A percentile compares a stretch with the other conserved stretches of the same genome.
Conservation (phyloP, 2,329 filamentous ascomycete species). For the Endothia cerciana region DNA sequence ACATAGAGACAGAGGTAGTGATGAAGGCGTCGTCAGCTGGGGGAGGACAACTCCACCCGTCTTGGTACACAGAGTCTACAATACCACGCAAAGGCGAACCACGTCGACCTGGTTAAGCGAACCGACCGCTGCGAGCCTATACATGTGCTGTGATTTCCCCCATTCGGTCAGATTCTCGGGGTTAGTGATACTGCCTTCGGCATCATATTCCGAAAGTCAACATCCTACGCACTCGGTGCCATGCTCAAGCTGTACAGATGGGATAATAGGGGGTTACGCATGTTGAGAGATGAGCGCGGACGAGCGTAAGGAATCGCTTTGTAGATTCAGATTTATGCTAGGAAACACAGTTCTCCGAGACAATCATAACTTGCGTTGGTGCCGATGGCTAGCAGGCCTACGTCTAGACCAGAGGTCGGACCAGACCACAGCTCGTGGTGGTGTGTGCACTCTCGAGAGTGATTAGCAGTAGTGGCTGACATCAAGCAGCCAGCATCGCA, state of each 20-base stretch:
- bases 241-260: not conserved
- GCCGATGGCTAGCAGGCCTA: too few species aligned
- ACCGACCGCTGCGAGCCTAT: not conserved
- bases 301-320: not conserved
- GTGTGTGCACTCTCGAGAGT: too few species aligned
- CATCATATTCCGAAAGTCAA: not conserved
- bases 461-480: too few species aligned
- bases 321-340: too few species aligned
- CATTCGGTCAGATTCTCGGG: not conserved
- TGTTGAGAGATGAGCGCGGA: not conserved
- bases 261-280: not conserved
- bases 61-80: constrained; percentile 3
- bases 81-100: not conserved
- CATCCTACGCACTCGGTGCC: not conserved
- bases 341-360: too few species aligned
- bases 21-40: not conserved
- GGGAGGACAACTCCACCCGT: not conserved
- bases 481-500: too few species aligned
- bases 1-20: not conserved
- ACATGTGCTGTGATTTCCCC: not conserved
- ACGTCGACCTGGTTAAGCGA: not conserved
- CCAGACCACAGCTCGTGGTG: too few species aligned
- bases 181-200: not conserved
- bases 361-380: too few species aligned
- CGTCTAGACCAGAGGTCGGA: too few species aligned